Evolutionary conservation across 108 stramenopile species (phyloP), one percentile per base, ranked within the genome.

Genomic region (Nannochloropsis salina): DNA sequence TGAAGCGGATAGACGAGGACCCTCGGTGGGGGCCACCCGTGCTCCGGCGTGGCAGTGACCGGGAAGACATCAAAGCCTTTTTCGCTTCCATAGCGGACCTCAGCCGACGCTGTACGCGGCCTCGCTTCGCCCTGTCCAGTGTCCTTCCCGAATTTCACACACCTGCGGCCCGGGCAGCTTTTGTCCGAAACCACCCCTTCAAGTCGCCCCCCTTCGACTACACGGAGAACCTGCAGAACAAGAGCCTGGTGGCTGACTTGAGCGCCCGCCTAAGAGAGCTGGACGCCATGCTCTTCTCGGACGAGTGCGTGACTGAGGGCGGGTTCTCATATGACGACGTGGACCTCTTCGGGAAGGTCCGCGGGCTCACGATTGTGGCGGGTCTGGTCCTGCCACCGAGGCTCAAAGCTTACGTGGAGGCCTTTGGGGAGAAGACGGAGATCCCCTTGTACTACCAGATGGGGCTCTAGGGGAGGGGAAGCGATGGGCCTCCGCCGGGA

Each of bases 1-100:
- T 96, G 81, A 86, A 92, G 45, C 87, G 92, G 74, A 84, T 98
- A 41, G 97, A 98, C 85, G 80, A 88, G 15, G 97, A 98, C 90
- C 91, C 91, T 51, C 92, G 94, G 12, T 98, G 96, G 86, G 97
- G 97, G 12, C 92, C 94, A 22, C 93, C 95, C 22, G 42, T 85
- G 22, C 88, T 98, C 83, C 51, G 45, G 42, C 95, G 95, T 51
- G 90, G 93, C 42, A 90, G 94, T 22, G 94, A 90, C 51, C 93
- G 97, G 21, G 93, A 94, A 82, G 97, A 98, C 86, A 85, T 98
- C 51, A 95, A 96, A 83, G 93, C 91, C 20, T 98, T 96, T 96
- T 42, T 84, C 1, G 41, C n/a, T 42, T 80, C 80, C 15, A 11
- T 80, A 5, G 83, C 80, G n/a, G 83, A 80, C 43, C 9, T 84